A percentile compares a stretch with the other conserved stretches of the same genome.
phyloP scores from a whole-genome alignment of 768 basidiomycete genomes.

The Rhodosporidiobolus odoratus region DNA sequence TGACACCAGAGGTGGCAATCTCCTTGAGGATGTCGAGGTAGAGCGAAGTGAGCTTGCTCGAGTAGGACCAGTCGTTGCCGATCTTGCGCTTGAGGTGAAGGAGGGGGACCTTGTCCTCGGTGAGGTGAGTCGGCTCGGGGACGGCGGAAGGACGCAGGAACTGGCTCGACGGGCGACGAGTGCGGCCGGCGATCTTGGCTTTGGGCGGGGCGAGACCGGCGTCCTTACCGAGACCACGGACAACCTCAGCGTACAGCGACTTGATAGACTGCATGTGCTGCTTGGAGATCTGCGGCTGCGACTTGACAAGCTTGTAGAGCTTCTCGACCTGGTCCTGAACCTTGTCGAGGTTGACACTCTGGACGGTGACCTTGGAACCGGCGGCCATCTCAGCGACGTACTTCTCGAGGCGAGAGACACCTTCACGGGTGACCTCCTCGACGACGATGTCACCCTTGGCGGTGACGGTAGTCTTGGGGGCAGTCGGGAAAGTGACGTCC shows the following conservation, averaged over 20 bases:
- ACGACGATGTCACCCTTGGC: constrained; percentile 91
- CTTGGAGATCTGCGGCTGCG: constrained; percentile 92
- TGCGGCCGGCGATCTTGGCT: constrained; percentile 56
- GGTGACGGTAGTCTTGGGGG: constrained; percentile 88
- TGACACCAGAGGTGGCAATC: constrained; percentile 96
- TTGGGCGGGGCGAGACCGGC: constrained; percentile 45
- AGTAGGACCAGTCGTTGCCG: constrained; percentile 91
- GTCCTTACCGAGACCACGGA: constrained; percentile 78
- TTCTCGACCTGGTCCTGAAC: constrained; percentile 95
- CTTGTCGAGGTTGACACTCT: constrained; percentile 78
- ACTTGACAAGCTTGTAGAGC: constrained; percentile 94
- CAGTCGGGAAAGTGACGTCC: constrained; percentile 98
- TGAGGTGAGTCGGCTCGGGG: constrained; percentile 59
- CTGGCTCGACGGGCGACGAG: constrained; percentile 86
- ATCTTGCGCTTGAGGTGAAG: constrained; percentile 96
- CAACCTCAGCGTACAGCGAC: constrained; percentile 89
- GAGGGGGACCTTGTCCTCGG: constrained; percentile 85
- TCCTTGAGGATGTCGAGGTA: constrained; percentile 97
- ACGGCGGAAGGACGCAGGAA: constrained; percentile 86
- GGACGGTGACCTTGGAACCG: constrained; percentile 67
- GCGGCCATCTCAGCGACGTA: constrained; percentile 93
- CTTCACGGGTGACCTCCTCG: constrained; percentile 88
- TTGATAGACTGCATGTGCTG: constrained; percentile 95
- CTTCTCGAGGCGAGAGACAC: constrained; percentile 93
- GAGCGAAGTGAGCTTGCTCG: constrained; percentile 77